Evolutionary conservation across 1,284 basidiomycete genomes (phyloP), one percentile per base, ranked within the genome.

Genomic region (Wolfiporia cocos): DNA sequence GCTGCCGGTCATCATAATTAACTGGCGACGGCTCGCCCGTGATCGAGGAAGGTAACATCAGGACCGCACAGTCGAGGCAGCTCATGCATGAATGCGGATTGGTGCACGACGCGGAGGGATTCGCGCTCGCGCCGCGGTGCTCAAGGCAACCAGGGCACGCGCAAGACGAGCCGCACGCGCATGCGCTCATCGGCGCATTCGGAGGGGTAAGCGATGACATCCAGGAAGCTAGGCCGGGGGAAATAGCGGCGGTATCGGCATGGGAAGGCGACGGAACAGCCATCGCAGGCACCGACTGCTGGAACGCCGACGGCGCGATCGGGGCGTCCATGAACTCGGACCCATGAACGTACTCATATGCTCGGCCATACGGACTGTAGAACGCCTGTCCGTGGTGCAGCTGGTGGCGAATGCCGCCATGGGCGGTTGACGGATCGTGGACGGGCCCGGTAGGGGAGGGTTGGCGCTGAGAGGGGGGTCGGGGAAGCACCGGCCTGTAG

Each of bases 311-410:
- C 9, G 34, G 21, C 10, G 9, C 20, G 22, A 19, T 14, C 26
- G 26, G 34, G 34, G 17, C 11, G 9, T 5, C 34, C 5, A 10
- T 15, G 17, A 48, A 40, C 10, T 64, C 64, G 28, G 56, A 36
- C 1, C 57, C 53, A 39, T 68, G 64, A 14, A 55, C 41, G 5
- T 66, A 62, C 51, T 76, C 79, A 52, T 79, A 78, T 15, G 78
- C 76, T 21, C 78, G 70, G 19, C 72, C 70, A 46, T 84, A 85
- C 0, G 82, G 83, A 40, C 76, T 79, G 55, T 67, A 81, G 40
- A 65, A 64, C 40, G 62, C 58, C 40, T 55, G 58, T 28, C 73
- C 70, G 52, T 73, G 70, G 29, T 42, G 34, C 3, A 28, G 24
- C 49, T 73, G 71, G 52, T 42, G 43, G 14, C 53, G 54, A 5